Evolutionary conservation across 2,329 filamentous ascomycete species (phyloP).

Genomic region (Pseudogymnoascus sp.): DNA sequence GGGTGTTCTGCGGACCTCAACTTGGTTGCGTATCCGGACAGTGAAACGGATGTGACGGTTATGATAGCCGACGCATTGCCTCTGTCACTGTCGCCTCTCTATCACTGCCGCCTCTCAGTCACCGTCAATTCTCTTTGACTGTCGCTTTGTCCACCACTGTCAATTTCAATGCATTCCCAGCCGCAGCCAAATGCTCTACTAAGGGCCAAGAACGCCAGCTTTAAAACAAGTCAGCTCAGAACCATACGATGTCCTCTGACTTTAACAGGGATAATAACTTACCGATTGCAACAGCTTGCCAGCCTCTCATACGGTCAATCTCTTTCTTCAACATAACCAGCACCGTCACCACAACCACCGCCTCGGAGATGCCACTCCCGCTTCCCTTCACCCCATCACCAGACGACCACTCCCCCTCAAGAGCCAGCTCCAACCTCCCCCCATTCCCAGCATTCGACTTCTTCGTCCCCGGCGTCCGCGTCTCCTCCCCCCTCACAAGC

Average conservation of each 20-base stretch:
- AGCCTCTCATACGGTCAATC: constrained; percentile 46
- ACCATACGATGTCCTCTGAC: not conserved
- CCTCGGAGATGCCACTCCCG: constrained; percentile 35
- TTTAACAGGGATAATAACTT: constrained; percentile 2
- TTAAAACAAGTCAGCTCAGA: not conserved
- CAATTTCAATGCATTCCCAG: not conserved
- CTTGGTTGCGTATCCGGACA: no score
- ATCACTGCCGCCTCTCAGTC: no score
- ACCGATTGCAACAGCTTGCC: constrained; percentile 42
- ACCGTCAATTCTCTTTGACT: no score
- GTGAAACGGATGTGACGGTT: no score
- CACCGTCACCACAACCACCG: constrained; percentile 48
- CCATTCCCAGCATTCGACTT: constrained; percentile 41
- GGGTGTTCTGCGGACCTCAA: no score
- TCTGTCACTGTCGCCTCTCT: no score
- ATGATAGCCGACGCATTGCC: no score
- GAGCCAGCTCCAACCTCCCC: constrained; percentile 39
- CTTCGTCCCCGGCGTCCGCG: constrained; percentile 35
- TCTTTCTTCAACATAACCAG: constrained; percentile 59
- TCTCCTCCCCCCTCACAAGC: constrained; percentile 35
- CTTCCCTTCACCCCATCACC: constrained; percentile 28
- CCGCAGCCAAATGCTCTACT: not conserved
- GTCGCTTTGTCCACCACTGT: no score
- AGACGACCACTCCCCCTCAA: constrained; percentile 29
- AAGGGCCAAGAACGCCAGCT: not conserved